Evolutionary conservation across 2,329 filamentous ascomycete genomes (phyloP), one percentile per base, ranked within the genome.

Genomic region (Aureobasidium sp.): DNA sequence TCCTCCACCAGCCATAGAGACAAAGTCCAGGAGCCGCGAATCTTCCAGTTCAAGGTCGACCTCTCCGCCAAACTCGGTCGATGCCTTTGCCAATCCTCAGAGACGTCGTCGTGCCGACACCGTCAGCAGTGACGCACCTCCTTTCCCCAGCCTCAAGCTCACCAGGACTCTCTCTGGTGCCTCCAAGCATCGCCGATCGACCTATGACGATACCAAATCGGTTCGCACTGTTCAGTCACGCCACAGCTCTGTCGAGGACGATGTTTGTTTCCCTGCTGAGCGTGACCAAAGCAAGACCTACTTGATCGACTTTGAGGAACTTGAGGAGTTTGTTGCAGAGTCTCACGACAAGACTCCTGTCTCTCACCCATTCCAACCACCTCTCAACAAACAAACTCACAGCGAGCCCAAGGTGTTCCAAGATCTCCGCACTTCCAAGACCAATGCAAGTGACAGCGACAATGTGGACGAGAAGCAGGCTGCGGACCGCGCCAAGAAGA

Each of bases 21-120:
- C n/a, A 7, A 54, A 38, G 23, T 47, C 60, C 20, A 64, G 42
- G 40, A 69, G 68, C 71, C 77, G 68, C 71, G 78, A 72, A 1
- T 72, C 72, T 27, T 74, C 72, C 13, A 86, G 86, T 27, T 88
- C 87, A 55, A 87, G 93, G 64, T 94, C 93, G 1, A 83, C 88
- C 2, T 98, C 96, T 8, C 95, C 95, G 15, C 96, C 96, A 10
- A 99, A 98, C 78, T 99, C 96, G 0, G 94, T 99, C 60, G 97
- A 98, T 78, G 96, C 96, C 5, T 99, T 99, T 79, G 96, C 96
- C 23, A 93, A 96, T 74, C 93, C 93, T 64, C 91, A 94, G 59
- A 93, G 94, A 67, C 91, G 95, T 67, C 93, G 95, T 75, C 92
- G 95, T 50, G 86, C 89, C 55, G 87, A 88, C 58, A 92, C 90